Conservation (phyloP, 768 basidiomycete genomes). For the Pleurotus tuoliensis region DNA sequence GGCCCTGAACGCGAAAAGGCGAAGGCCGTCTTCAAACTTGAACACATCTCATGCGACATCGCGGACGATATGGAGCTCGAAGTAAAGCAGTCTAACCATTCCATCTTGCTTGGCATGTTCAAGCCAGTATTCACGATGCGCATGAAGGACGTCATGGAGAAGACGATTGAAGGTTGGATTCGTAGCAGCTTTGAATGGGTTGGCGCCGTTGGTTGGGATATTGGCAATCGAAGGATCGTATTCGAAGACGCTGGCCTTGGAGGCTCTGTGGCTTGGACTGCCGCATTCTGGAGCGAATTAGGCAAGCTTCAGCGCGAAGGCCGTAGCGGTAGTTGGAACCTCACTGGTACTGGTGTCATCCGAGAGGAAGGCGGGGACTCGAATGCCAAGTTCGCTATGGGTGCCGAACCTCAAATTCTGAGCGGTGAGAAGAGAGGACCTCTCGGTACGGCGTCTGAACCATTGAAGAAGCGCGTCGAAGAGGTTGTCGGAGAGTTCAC, state of each 20-base stretch:
- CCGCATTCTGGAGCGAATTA: constrained; percentile 67
- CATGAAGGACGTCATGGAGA: constrained; percentile 58
- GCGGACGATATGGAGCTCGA: constrained; percentile 51
- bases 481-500: constrained; percentile 19
- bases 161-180: constrained; percentile 53
- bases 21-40: constrained; percentile 56
- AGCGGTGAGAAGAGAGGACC: constrained; percentile 67
- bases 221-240: constrained; percentile 52
- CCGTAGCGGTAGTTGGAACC: constrained; percentile 31
- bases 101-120: constrained; percentile 57
- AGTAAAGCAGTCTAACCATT: constrained; percentile 61
- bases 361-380: constrained; percentile 39
- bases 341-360: constrained; percentile 61
- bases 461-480: constrained; percentile 30
- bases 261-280: constrained; percentile 43
- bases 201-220: constrained; percentile 59
- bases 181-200: constrained; percentile 44
- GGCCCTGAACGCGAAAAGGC: constrained; percentile 38
- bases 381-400: constrained; percentile 51
- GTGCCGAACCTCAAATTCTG: constrained; percentile 71
- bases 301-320: constrained; percentile 47
- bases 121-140: constrained; percentile 55
- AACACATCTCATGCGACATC: constrained; percentile 50
- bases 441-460: constrained; percentile 47
- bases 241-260: constrained; percentile 62